Conservation (phyloP, 2,329 filamentous ascomycete genomes). For the Curvularia hawaiiensis region DNA sequence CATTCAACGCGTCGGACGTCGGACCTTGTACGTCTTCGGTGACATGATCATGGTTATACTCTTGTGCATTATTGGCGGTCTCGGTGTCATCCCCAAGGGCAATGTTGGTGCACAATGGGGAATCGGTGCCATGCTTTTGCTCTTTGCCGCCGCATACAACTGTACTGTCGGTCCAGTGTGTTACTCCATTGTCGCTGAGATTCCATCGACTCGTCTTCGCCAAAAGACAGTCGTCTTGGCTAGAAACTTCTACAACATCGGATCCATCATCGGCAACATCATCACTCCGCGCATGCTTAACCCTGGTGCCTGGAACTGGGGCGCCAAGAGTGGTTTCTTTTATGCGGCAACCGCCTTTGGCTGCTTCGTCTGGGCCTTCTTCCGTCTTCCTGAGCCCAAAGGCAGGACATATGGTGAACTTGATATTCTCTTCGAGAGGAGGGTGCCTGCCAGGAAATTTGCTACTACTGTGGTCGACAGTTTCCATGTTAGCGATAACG, state of each 20-base stretch:
- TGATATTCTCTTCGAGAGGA: slow-evolving; percentile 76
- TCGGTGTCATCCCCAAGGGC: slow-evolving; percentile 61
- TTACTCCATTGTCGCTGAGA: slow-evolving; percentile 84
- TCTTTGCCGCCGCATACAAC: slow-evolving; percentile 73
- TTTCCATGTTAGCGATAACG: slow-evolving; percentile 24
- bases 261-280: slow-evolving; percentile 73
- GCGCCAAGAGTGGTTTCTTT: slow-evolving; percentile 85
- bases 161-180: slow-evolving; percentile 86
- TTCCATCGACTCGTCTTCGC: slow-evolving; percentile 81
- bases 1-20: slow-evolving; percentile 77
- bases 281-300: slow-evolving; percentile 46
- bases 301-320: slow-evolving; percentile 61
- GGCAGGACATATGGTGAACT: slow-evolving; percentile 85
- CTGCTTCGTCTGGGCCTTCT: slow-evolving; percentile 79
- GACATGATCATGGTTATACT: slow-evolving; percentile 62
- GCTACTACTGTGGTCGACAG: slow-evolving; percentile 32
- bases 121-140: slow-evolving; percentile 42
- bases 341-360: slow-evolving; percentile 80
- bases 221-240: slow-evolving; percentile 91
- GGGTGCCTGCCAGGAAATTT: slow-evolving; percentile 41
- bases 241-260: slow-evolving; percentile 76
- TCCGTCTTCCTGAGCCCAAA: slow-evolving; percentile 77
- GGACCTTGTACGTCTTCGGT: slow-evolving; percentile 75
- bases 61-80: slow-evolving; percentile 79
- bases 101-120: slow-evolving; percentile 54